Conservation (phyloP, 1,284 basidiomycete genomes). For the Caloboletus inedulis region DNA sequence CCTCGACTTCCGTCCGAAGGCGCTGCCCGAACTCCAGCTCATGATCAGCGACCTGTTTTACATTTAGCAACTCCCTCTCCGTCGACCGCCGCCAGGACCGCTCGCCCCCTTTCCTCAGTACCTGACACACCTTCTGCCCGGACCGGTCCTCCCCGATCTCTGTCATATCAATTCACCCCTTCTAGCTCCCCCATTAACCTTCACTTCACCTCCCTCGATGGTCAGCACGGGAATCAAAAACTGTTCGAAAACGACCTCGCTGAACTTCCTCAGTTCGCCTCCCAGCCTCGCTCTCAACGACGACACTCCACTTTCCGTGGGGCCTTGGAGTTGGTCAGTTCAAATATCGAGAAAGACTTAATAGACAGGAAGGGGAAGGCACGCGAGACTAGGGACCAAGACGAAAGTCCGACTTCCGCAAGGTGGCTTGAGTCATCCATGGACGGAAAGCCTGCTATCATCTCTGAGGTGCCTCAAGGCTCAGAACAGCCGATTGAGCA, state of each 20-base stretch:
- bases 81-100: slow-evolving; percentile 2
- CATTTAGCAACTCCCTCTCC: slow-evolving; percentile 11
- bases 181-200: slow-evolving; percentile 42
- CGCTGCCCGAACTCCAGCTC: slow-evolving; percentile 1
- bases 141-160: slow-evolving; percentile 70
- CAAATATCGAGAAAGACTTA: slow-evolving; percentile 35
- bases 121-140: slow-evolving; percentile 59
- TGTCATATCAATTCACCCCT: slow-evolving; percentile 62
- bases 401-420: slow-evolving; percentile 49
- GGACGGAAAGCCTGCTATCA: slow-evolving; percentile 41
- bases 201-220: slow-evolving; percentile 18
- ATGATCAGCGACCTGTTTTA: slow-evolving; percentile 10
- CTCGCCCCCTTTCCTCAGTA: slow-evolving; percentile 17
- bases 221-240: slow-evolving; percentile 25
- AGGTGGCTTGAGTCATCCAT: slow-evolving; percentile 58
- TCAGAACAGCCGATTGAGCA: slow-evolving; percentile 9
- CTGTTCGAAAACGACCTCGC: slow-evolving; percentile 33
- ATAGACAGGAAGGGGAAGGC: slow-evolving; percentile 56
- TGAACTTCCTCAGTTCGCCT: slow-evolving; percentile 24
- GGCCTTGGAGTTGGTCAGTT: slow-evolving; percentile 48
- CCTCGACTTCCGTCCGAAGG: neutral
- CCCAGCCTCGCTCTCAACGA: slow-evolving; percentile 28
- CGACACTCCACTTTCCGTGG: slow-evolving; percentile 54
- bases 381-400: slow-evolving; percentile 46
- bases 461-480: slow-evolving; percentile 30